Conservation (phyloP, 1,139 yeast species). For the Magnusiomyces suaveolens region DNA sequence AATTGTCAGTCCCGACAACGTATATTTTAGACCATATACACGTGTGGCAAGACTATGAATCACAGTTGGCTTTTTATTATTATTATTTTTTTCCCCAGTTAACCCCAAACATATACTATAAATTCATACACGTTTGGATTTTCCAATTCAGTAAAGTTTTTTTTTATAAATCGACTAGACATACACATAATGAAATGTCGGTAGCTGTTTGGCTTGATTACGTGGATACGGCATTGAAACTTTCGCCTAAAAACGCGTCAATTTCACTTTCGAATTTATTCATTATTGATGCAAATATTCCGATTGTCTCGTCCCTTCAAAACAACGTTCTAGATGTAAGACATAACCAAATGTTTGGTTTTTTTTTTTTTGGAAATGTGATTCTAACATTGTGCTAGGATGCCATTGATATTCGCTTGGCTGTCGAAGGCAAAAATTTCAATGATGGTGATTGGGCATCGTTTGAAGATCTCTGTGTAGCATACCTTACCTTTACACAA, state of each 20-base stretch:
- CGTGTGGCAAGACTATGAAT: background rate
- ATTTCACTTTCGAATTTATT: slow-evolving; percentile 21
- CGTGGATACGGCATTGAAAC: slow-evolving; percentile 15
- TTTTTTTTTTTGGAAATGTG: background rate
- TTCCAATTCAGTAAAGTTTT: too few relatives aligned
- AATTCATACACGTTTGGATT: background rate
- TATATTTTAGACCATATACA: background rate
- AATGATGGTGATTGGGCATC: slow-evolving; percentile 43
- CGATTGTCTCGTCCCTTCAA: slow-evolving; percentile 30
- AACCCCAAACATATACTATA: background rate
- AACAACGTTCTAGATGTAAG: slow-evolving; percentile 25
- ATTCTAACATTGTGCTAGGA: slow-evolving; percentile 8
- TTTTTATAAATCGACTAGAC: too few relatives aligned
- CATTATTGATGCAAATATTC: slow-evolving; percentile 22
- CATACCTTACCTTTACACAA: slow-evolving; percentile 44
- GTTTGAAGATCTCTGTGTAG: slow-evolving; percentile 42
- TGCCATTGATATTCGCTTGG: slow-evolving; percentile 19
- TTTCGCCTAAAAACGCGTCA: slow-evolving; percentile 14
- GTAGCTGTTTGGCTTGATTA: slow-evolving; percentile 21
- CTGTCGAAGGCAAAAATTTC: slow-evolving; percentile 34
- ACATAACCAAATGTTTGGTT: background rate
- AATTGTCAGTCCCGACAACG: background rate
- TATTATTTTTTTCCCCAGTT: background rate
- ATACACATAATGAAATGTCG: slow-evolving; percentile 18
- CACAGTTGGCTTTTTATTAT: background rate